A percentile compares a stretch with the other conserved stretches of the same genome.
Conservation (phyloP, 2,329 filamentous ascomycete genomes). For the Aureobasidium sp. region DNA sequence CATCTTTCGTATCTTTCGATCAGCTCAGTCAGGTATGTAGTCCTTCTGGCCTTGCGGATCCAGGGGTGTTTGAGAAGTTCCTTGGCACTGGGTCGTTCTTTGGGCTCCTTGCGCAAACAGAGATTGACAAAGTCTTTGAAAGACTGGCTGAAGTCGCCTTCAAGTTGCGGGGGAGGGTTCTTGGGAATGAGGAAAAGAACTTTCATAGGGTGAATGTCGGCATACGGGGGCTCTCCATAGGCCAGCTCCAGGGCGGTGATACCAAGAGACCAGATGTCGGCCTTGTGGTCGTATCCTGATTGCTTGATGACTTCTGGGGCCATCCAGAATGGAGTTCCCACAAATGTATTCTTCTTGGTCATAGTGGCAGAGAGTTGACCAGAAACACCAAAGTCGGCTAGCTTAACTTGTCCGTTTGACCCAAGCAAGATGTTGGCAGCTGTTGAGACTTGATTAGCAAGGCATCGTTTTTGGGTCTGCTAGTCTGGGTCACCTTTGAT, state of each 20-base stretch:
- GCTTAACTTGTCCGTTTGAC: constrained; percentile 88
- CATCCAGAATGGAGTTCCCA: constrained; percentile 99
- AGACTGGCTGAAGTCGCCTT: constrained; percentile 34
- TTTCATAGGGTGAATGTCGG: constrained; percentile 98
- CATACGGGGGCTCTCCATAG: constrained; percentile 86
- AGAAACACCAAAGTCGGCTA: constrained; percentile 95
- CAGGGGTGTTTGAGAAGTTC: constrained; percentile 87
- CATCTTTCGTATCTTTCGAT: constrained; percentile 87
- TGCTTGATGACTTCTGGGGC: constrained; percentile 98
- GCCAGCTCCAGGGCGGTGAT: constrained; percentile 91
- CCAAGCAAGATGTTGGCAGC: constrained; percentile 88
- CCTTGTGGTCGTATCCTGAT: constrained; percentile 94
- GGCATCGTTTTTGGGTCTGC: too few species aligned
- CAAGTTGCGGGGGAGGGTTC: constrained; percentile 67
- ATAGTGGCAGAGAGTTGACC: constrained; percentile 94
- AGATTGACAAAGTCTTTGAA: constrained; percentile 47
- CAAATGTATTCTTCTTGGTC: constrained; percentile 99
- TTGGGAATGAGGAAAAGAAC: constrained; percentile 94
- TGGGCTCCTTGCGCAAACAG: constrained; percentile 81
- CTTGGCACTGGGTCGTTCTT: constrained; percentile 75
- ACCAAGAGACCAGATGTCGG: constrained; percentile 93
- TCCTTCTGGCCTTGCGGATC: constrained; percentile 84
- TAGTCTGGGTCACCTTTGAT: constrained; percentile 52
- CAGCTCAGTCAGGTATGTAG: constrained; percentile 89
- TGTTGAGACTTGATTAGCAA: too few species aligned